Evolutionary conservation across 2,329 filamentous ascomycete genomes (phyloP).

Genomic region (Ophiocordyceps sinensis): DNA sequence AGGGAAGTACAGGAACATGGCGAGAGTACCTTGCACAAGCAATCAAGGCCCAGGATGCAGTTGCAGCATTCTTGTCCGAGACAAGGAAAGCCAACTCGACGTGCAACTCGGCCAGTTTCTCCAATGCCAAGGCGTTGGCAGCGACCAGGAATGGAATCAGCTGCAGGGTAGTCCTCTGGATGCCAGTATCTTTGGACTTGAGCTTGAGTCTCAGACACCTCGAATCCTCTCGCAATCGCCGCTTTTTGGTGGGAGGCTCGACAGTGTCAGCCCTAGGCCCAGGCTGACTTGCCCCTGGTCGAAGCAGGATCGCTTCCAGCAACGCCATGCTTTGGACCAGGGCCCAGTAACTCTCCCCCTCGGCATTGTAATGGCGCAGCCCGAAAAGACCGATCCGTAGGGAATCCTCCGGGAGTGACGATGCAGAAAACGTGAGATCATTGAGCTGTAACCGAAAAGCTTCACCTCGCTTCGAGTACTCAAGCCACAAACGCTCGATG

Average conservation of each 20-base stretch:
- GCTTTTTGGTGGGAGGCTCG: conserved; percentile 38
- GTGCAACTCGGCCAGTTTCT: conserved; percentile 41
- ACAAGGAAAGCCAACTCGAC: conserved; percentile 42
- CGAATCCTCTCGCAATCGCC: conserved; percentile 25
- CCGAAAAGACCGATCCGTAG: conserved; percentile 36
- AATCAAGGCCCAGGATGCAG: conserved; percentile 72
- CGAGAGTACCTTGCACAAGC: conserved; percentile 57
- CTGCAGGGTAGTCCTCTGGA: conserved; percentile 39
- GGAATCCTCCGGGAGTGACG: conserved; percentile 26
- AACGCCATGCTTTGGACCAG: conserved; percentile 43
- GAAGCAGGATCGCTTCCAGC: conserved; percentile 34
- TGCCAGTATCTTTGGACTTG: conserved; percentile 25
- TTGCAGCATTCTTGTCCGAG: conserved; percentile 51
- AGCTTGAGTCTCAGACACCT: conserved; percentile 35
- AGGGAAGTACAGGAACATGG: neutral
- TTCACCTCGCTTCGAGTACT: conserved; percentile 61
- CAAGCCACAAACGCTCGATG: conserved; percentile 54
- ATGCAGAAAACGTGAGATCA: conserved; percentile 48
- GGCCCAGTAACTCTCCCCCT: conserved; percentile 46
- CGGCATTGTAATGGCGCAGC: conserved; percentile 35
- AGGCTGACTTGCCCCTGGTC: conserved; percentile 8
- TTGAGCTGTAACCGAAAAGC: conserved; percentile 64
- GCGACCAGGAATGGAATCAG: conserved; percentile 42
- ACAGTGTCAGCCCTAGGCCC: conserved; percentile 13
- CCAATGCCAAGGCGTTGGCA: conserved; percentile 26